Evolutionary conservation across 2,329 filamentous ascomycete species (phyloP), one percentile per base, ranked within the genome.

Genomic region (Dryadomyces sulphureus): DNA sequence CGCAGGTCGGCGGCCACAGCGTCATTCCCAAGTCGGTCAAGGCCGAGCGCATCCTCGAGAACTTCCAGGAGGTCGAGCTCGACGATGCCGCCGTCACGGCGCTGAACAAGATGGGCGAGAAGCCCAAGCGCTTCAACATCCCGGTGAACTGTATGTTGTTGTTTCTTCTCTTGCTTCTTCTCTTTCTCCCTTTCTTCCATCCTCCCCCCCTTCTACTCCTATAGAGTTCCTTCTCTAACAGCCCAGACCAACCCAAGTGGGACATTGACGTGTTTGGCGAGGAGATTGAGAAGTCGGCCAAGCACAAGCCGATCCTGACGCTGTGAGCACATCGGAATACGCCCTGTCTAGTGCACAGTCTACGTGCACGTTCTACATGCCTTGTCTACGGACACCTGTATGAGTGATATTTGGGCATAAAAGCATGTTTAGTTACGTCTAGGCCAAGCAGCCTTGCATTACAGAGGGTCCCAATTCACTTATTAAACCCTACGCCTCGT

Each of bases 11-110:
- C 54, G 79, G 77, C 46, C 79, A 79, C 62, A 75, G 69, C 54
- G 82, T 87, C 54, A 85, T 87, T 54, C 83, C 83, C 56, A 87
- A 87, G 70, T 80, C 73, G 19, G 80, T 85, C 52, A 84, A 73
- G 47, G 69, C 76, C 43, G 68, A 68, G 30, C 74, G 83, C 48
- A 87, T 88, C 54, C 66, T 73, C 56, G 71, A 68, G 56, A 87
- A 88, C 69, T 85, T 80, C 58, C 66, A 79, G 64, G 72, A 83
- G 60, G 69, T 79, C 43, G 72, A 84, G 56, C 65, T 85, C 48
- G 62, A 65, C 39, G 66, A 72, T 35, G 67, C 70, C 46, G 73
- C 81, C 53, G 72, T 79, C 55, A 65, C 69, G 50, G 76, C 70
- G 14, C 70, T 85, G 40, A 71, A 78, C 59, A 64, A 70, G 57